Evolutionary conservation across 139 green algal genomes (phyloP).

Genomic region (Tetraselmis striata): DNA sequence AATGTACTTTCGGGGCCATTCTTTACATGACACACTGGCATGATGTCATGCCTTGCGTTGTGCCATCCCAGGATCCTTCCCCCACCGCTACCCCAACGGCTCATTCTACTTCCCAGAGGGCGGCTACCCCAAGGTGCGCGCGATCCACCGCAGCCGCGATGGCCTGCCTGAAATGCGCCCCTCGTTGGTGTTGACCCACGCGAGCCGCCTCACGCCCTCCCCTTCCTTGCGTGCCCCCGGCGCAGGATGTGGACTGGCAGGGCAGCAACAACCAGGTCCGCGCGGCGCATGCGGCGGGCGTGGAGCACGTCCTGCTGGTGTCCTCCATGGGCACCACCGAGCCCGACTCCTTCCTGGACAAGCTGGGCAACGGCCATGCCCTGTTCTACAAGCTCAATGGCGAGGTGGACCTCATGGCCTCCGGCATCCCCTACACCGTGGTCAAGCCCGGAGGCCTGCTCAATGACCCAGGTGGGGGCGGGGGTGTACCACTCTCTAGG

Average conservation of each 20-base stretch:
- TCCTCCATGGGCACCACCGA: slow-evolving; percentile 1
- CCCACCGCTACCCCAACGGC: neutral
- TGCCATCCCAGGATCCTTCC: neutral
- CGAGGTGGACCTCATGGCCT: slow-evolving; percentile 5
- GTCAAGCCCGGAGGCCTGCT: slow-evolving; percentile 5
- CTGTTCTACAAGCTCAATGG: slow-evolving; percentile 7
- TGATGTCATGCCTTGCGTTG: no score
- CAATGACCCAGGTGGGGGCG: neutral
- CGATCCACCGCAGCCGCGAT: no score
- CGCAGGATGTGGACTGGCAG: slow-evolving; percentile 5
- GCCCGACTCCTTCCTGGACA: slow-evolving; percentile 5
- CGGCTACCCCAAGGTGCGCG: neutral
- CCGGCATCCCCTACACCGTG: slow-evolving; percentile 4
- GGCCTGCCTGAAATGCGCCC: no score
- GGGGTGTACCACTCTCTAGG: no score
- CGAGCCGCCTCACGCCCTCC: no score
- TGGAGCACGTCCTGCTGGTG: slow-evolving; percentile 6
- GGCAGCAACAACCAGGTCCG: neutral
- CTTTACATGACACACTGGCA: no score
- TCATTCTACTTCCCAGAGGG: slow-evolving; percentile 9
- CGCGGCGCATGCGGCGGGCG: neutral
- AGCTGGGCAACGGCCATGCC: neutral
- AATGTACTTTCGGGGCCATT: no score
- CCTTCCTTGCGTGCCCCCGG: no score
- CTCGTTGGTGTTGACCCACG: no score